Evolutionary conservation across 2,329 filamentous ascomycete species (phyloP).

Genomic region (Colletotrichum theobromicola): DNA sequence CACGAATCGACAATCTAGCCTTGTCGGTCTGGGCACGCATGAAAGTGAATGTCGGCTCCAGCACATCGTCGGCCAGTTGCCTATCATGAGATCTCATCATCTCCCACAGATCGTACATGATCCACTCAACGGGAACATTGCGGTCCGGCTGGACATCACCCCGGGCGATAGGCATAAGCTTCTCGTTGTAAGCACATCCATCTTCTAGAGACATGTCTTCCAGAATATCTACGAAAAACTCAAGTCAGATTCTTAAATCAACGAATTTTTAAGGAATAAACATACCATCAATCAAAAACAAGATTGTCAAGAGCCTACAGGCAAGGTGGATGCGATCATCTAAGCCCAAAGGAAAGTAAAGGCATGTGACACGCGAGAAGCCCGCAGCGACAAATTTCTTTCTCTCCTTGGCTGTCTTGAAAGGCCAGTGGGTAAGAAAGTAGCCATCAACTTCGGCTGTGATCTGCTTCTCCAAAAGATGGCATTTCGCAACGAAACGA

Average conservation of each 20-base stretch:
- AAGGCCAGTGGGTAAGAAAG: neutral
- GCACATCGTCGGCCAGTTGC: neutral
- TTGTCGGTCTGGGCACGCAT: neutral
- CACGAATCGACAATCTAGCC: neutral
- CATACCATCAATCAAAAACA: neutral
- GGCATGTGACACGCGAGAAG: neutral
- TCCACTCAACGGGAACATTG: neutral
- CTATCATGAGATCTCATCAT: neutral
- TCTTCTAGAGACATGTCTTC: neutral
- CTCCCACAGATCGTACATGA: neutral
- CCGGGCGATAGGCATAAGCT: neutral
- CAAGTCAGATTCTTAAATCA: no score
- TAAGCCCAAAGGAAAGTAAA: neutral
- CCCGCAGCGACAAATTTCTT: neutral
- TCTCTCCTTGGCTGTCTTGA: neutral
- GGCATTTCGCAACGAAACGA: neutral
- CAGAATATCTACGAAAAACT: neutral
- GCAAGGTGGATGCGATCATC: neutral
- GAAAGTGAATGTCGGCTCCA: neutral
- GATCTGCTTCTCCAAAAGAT: neutral
- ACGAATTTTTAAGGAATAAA: neutral
- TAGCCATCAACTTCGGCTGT: neutral
- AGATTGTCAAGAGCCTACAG: neutral
- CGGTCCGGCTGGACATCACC: neutral
- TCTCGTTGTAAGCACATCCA: neutral